phyloP scores from a whole-genome alignment of 2,329 filamentous ascomycete genomes.

The Penicillium sp. region DNA sequence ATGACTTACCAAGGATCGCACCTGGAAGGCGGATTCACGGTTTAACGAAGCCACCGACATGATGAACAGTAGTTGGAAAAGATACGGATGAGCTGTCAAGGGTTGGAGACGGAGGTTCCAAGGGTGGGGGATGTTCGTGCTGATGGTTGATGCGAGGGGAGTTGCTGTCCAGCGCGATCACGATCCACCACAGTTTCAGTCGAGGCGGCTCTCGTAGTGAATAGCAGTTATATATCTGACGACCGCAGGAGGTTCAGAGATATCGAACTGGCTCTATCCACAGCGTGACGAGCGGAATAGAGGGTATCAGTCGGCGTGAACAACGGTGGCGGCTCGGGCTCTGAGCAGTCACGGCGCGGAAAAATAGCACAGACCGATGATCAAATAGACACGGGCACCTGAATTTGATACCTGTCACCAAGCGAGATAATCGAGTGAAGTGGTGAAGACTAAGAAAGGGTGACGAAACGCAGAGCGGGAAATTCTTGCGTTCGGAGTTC shows the following conservation, averaged over 20 bases:
- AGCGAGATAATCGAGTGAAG: slow-evolving; percentile 1
- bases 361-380: neutral
- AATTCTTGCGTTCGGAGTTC: slow-evolving; percentile 33
- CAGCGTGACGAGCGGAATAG: neutral
- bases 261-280: too few species aligned
- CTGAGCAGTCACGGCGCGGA: slow-evolving; percentile 1
- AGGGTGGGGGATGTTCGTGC: too few species aligned
- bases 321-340: slow-evolving; percentile 16
- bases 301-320: slow-evolving; percentile 3
- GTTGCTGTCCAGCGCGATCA: slow-evolving; percentile 4
- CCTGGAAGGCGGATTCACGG: slow-evolving; percentile 44
- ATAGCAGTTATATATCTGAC: too few species aligned
- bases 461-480: slow-evolving; percentile 26
- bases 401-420: neutral
- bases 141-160: neutral
- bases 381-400: neutral
- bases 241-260: too few species aligned
- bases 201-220: too few species aligned
- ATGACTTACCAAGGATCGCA: slow-evolving; percentile 42
- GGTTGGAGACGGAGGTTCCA: too few species aligned
- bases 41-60: slow-evolving; percentile 43
- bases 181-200: neutral
- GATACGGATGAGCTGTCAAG: neutral
- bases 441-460: slow-evolving; percentile 1
- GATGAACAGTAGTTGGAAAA: slow-evolving; percentile 6